phyloP scores from a whole-genome alignment of 371 early-diverging fungal genomes.

The Mucor indicus region DNA sequence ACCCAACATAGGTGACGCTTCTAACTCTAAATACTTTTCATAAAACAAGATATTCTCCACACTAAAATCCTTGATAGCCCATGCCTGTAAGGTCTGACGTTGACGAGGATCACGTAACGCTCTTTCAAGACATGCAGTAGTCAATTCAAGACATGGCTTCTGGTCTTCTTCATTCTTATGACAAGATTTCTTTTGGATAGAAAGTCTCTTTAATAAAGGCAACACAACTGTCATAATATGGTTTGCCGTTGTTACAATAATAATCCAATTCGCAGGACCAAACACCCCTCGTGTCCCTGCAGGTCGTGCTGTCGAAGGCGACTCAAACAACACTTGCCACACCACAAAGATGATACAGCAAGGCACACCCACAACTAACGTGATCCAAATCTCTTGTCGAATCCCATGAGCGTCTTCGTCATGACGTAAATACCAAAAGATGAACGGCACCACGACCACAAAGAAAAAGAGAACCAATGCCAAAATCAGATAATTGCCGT shows the following conservation, averaged over 20 bases:
- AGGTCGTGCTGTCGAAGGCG: not conserved
- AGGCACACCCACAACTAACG: conserved; percentile 18
- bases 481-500: conserved; percentile 2
- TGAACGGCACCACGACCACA: conserved; percentile 6
- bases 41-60: conserved; percentile 38
- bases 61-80: conserved; percentile 41
- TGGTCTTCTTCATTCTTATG: not conserved
- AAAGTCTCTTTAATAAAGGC: conserved; percentile 10
- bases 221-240: conserved; percentile 7
- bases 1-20: too few species aligned
- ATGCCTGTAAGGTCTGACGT: conserved; percentile 9
- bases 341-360: conserved; percentile 17
- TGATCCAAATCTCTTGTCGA: conserved; percentile 29
- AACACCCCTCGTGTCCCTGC: not conserved
- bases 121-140: conserved; percentile 16
- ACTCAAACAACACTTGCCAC: conserved; percentile 8
- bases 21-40: conserved; percentile 20
- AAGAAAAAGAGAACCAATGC: conserved; percentile 7
- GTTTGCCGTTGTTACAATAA: conserved; percentile 6
- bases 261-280: conserved; percentile 13
- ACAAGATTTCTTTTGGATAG: not conserved
- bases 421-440: conserved; percentile 20
- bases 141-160: not conserved
- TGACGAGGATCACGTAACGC: conserved; percentile 14
- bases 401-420: conserved; percentile 35